Base-by-base conservation (phyloP, 495 filamentous ascomycete genomes). In the Aspergillus bridgeri region DNA sequence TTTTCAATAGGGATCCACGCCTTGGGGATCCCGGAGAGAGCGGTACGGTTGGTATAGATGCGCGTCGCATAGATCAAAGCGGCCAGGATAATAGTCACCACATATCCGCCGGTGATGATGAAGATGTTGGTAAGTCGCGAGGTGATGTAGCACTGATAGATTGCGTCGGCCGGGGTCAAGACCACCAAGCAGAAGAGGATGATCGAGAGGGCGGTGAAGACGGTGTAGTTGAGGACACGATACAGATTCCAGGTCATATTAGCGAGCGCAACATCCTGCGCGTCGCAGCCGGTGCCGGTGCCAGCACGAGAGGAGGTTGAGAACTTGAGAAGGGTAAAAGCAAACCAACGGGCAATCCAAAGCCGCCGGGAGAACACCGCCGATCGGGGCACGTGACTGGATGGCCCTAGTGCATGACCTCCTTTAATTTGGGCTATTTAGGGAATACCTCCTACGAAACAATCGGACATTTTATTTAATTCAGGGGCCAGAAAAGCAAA, bases 31-130 rank as follows among this genome's bases (percentile, higher is more conserved):
- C 81, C 86, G 1, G 85, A 78, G 21, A 98, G 80, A 13, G 88
- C 86, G 33, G 78, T 88, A 42, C 90, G 83, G 64, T 88, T 92
- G 23, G 91, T 89, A 70, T 91, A 97, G n/a, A 98, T 82, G n/a
- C 95, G 80, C 23, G 85, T 84, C 29, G 86, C 82, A 60, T 97
- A 98, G 60, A 98, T 84, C 44, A 96, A 83, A 42, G 84, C 67
- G 23, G 89, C 80, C 51, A 93, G 65, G 21, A 89, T 45, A 42
- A 88, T 81, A 45, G 91, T 92, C 22, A 92, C 74, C 48, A 95
- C 66, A 66, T 95, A 93, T 62, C 81, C 81, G 47, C 90, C 86
- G 18, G 83, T 86, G 69, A 96, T 83, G 69, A 94, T 83, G 75
- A 96, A 90, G 62, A 96, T 83, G 71, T 95, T 91, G 73, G 86